A percentile compares a stretch with the other conserved stretches of the same genome.
Conservation (phyloP, 225 moss, liverwort and hornwort species). For the Bryoerythrophyllum caledonicum region DNA sequence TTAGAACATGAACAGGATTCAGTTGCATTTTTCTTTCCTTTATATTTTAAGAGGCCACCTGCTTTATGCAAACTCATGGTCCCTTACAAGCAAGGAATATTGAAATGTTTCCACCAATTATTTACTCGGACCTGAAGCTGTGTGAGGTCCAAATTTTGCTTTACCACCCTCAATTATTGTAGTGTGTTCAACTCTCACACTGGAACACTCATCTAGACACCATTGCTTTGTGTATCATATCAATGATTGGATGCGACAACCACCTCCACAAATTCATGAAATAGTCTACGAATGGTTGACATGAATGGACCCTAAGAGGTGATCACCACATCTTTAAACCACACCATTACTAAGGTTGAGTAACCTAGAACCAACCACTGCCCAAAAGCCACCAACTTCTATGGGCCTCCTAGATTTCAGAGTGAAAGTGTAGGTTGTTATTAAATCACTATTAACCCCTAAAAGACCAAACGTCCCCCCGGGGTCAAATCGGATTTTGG, state of each 20-base stretch:
- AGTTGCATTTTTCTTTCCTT: no score
- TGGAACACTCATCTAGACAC: background rate
- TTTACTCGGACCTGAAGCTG: background rate
- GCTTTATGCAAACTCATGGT: no score
- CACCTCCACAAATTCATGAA: background rate
- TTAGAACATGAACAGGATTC: no score
- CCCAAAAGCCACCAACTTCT: no score
- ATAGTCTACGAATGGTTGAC: background rate
- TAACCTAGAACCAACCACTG: no score
- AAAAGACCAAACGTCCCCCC: no score
- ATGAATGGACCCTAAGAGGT: background rate
- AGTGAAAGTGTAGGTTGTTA: no score
- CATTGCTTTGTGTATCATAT: background rate
- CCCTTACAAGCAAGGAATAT: background rate
- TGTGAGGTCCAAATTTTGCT: background rate
- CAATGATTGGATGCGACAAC: constrained; percentile 20
- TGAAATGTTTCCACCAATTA: background rate
- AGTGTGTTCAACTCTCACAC: background rate
- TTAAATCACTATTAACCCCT: no score
- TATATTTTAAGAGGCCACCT: no score
- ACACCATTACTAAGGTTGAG: no score
- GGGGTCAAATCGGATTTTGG: no score
- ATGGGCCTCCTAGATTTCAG: no score
- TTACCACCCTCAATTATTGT: constrained; percentile 20
- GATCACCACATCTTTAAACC: background rate